A percentile compares a stretch with the other conserved stretches of the same genome.
Conservation (phyloP, 1,139 yeast genomes). For the Hyphopichia buzzinii region DNA sequence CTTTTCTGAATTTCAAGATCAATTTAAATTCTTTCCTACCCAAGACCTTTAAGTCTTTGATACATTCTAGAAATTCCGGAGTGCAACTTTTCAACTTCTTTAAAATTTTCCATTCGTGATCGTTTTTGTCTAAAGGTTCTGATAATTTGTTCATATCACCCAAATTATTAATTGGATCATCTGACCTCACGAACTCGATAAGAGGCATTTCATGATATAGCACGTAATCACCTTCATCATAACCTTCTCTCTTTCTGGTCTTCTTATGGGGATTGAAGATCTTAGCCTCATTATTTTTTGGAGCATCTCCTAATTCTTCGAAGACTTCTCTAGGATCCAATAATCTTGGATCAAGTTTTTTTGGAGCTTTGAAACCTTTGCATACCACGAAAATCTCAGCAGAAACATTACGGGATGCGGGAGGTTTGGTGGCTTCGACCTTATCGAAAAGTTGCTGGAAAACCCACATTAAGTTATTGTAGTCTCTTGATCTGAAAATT, state of each 20-base stretch:
- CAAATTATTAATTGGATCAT: slow-evolving; percentile 79
- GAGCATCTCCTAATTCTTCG: slow-evolving; percentile 81
- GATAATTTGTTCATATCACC: slow-evolving; percentile 67
- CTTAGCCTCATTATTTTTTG: slow-evolving; percentile 84
- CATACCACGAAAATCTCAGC: slow-evolving; percentile 99
- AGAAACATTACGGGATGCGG: slow-evolving; percentile 97
- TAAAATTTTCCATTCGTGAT: slow-evolving; percentile 70
- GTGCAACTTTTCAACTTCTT: slow-evolving; percentile 74
- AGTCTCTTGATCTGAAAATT: slow-evolving; percentile 95
- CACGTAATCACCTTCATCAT: slow-evolving; percentile 88
- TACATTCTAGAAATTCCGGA: slow-evolving; percentile 73
- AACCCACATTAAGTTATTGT: slow-evolving; percentile 95
- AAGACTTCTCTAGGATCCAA: slow-evolving; percentile 91
- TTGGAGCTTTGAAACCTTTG: slow-evolving; percentile 93
- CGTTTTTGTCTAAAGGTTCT: slow-evolving; percentile 53
- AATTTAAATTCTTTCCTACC: slow-evolving; percentile 91
- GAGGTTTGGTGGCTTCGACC: slow-evolving; percentile 98
- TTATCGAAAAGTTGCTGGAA: slow-evolving; percentile 93
- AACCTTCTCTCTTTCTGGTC: slow-evolving; percentile 91
- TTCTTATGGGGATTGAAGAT: slow-evolving; percentile 92
- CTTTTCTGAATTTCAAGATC: slow-evolving; percentile 83
- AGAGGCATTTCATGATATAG: slow-evolving; percentile 73
- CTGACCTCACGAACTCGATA: slow-evolving; percentile 73
- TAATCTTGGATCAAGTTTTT: slow-evolving; percentile 87
- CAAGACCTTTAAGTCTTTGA: slow-evolving; percentile 87